These are phyloP conservation scores for Oryza glaberrima DNA, from an alignment of 176 grass and related monocot genomes.

Conservation along the genomic window DNA sequence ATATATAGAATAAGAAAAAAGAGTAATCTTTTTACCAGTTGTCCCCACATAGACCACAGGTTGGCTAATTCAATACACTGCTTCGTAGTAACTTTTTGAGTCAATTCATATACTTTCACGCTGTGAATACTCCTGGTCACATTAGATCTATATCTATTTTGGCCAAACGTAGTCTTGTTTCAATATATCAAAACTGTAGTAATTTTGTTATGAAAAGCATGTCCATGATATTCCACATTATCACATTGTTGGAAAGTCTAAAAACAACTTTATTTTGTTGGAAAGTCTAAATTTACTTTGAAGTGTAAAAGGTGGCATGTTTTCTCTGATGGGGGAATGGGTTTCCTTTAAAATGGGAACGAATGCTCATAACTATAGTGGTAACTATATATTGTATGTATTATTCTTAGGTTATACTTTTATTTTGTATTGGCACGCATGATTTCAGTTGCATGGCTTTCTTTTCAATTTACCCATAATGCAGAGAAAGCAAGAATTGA, in stretches of 20 bases:
- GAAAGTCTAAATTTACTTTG: not conserved
- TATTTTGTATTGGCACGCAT: not conserved
- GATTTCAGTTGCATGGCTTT: not conserved
- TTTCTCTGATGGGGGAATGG: not conserved
- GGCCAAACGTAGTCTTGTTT: not conserved
- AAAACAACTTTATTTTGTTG: not conserved
- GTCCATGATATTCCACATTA: not conserved
- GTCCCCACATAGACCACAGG: not conserved
- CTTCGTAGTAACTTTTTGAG: not conserved
- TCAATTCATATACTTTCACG: not conserved
- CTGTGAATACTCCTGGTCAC: not conserved
- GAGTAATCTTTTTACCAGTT: not conserved
- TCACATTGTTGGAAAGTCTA: not conserved
- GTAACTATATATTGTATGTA: not conserved
- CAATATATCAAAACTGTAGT: not conserved
- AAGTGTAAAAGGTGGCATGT: not conserved
- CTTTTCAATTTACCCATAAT: conserved; percentile 22
- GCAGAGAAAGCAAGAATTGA: conserved; percentile 84
- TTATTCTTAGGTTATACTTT: not conserved
- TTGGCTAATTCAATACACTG: not conserved
- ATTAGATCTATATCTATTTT: not conserved
- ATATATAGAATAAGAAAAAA: not conserved
- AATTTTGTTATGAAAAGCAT: not conserved
- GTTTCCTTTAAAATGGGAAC: not conserved
- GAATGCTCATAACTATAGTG: not conserved